These are phyloP conservation scores for Podila epigama DNA, from an alignment of 192 early-diverging fungal genomes.

Conservation along the genomic window DNA sequence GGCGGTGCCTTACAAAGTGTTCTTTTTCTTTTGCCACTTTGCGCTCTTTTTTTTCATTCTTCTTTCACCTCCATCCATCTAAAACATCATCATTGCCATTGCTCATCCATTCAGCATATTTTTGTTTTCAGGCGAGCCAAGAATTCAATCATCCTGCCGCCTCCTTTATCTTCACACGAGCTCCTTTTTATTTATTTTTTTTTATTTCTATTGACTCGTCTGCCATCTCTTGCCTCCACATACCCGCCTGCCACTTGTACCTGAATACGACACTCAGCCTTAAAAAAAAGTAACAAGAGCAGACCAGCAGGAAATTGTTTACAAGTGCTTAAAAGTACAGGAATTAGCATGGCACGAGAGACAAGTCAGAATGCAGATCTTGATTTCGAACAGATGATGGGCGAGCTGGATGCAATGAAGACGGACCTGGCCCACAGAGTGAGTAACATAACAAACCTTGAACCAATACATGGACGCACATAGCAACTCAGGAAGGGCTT, in stretches of 20 bases:
- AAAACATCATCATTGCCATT: background rate
- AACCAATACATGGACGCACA: background rate
- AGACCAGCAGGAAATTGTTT: background rate
- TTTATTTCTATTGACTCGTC: background rate
- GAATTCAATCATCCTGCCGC: too few species aligned
- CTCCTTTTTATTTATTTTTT: too few species aligned
- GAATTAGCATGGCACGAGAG: constrained; percentile 11
- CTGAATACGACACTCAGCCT: background rate
- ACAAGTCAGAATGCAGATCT: constrained; percentile 26
- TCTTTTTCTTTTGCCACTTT: background rate
- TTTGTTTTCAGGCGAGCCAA: too few species aligned
- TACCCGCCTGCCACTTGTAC: background rate
- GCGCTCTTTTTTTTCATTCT: background rate
- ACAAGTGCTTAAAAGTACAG: background rate
- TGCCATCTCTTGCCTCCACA: background rate
- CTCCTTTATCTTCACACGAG: too few species aligned
- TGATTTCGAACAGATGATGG: constrained; percentile 51
- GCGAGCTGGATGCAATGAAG: constrained; percentile 46
- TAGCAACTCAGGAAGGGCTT: too few species aligned
- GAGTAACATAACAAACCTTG: constrained; percentile 9
- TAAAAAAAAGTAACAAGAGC: background rate
- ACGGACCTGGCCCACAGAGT: constrained; percentile 49
- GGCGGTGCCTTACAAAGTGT: background rate
- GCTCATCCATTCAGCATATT: background rate
- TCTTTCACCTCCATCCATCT: background rate